Base-by-base conservation (phyloP, 352 stramenopile species). In the Globisporangium orthogonon region DNA sequence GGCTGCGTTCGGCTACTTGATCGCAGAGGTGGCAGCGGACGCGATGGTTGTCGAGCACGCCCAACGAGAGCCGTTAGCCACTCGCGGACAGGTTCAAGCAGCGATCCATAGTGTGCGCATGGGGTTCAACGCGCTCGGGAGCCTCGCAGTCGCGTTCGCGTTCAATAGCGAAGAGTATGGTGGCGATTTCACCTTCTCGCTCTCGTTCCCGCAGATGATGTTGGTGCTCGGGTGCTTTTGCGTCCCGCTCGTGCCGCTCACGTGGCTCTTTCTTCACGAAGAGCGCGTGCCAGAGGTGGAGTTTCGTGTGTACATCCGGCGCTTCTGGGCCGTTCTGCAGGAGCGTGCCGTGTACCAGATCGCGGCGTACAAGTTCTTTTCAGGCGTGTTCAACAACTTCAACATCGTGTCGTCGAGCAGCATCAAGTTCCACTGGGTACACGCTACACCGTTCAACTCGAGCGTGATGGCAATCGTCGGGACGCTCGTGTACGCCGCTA, bases 311-410 rank as follows among this genome's bases (percentile, higher is more conserved):
- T 87, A 84, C 59, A 72, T 79, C 33, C n/a, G 48, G 37, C 35
- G 48, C 3, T 83, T 87, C 57, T 89, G 79, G 77, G 49, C 63
- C 1, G 31, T 86, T 3, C 58, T 89, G 2, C 73, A 87, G 51
- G 71, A 83, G 31, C 73, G 78, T 40, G 76, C 74, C 17, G 69
- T 89, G 31, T 86, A 78, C 41, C 74, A 87, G 63, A 66, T 87
- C 4, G 67, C 61, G 7, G 66, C 67, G 10, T 89, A 88, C 65
- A 79, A 83, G 44, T 87, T 87, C 59, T 82, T 86, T 59, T 78
- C 71, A 0, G 69, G 62, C 0, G 64, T 86, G 10, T 86, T 86
- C 57, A 74, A 83, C 58, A 82, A 63, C 50, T 87, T 89, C 53
- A 86, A 80, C 53, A 78, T 73, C 39, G 74, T 83, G 11, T 67